phyloP scores from a whole-genome alignment of 2,329 filamentous ascomycete genomes.

The Fusarium piperis region DNA sequence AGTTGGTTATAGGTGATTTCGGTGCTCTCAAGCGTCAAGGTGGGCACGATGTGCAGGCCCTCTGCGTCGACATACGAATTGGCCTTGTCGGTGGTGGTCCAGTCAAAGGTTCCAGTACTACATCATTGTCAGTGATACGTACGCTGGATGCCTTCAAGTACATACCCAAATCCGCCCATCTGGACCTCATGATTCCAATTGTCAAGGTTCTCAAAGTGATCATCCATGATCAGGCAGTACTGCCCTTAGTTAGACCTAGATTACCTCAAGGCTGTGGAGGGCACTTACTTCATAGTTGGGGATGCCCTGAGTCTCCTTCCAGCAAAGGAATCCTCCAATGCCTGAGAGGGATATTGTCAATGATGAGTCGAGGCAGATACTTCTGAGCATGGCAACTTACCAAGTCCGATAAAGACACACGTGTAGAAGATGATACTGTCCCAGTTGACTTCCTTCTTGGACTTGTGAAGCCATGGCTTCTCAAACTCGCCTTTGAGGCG shows the following conservation, averaged over 20 bases:
- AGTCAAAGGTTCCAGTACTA: slow-evolving; percentile 57
- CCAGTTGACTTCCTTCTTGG: slow-evolving; percentile 39
- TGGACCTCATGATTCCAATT: slow-evolving; percentile 59
- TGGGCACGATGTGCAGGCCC: slow-evolving; percentile 62
- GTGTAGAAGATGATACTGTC: slow-evolving; percentile 43
- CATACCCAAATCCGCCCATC: slow-evolving; percentile 52
- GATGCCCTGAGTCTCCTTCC: slow-evolving; percentile 23
- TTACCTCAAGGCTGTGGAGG: neutral
- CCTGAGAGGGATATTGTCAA: slow-evolving; percentile 1
- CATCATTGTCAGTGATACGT: neutral
- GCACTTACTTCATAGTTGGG: slow-evolving; percentile 31
- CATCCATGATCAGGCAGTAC: slow-evolving; percentile 41
- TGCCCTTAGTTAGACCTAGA: slow-evolving; percentile 6
- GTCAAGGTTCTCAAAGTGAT: slow-evolving; percentile 43
- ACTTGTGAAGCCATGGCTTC: slow-evolving; percentile 39
- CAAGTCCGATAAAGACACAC: slow-evolving; percentile 33
- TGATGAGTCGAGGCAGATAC: neutral
- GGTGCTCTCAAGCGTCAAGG: slow-evolving; percentile 51
- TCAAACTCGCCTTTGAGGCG: slow-evolving; percentile 38
- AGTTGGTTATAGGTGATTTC: slow-evolving; percentile 47
- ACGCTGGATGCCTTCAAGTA: accelerated
- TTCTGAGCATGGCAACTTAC: neutral
- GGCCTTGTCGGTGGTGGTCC: slow-evolving; percentile 57
- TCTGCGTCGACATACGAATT: slow-evolving; percentile 58
- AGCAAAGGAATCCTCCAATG: slow-evolving; percentile 34